These are phyloP conservation scores for Fraxinus baroniana DNA, from an alignment of 305 asterid species.

Conservation along the genomic window DNA sequence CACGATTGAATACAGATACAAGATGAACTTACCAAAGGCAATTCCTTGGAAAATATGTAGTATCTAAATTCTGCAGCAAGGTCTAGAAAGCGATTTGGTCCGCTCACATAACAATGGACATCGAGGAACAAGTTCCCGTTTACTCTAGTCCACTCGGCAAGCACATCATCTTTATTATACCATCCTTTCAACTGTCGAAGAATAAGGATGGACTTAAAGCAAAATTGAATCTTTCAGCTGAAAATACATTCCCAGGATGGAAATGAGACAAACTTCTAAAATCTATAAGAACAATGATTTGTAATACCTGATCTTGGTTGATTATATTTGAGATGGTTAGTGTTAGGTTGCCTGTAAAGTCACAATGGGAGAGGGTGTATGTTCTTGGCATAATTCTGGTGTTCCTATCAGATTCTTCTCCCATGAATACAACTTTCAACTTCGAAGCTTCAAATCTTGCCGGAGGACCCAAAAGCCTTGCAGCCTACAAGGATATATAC, in stretches of 20 bases:
- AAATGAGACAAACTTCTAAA: background rate
- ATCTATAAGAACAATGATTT: background rate
- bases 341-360: conserved; percentile 82
- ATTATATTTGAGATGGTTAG: conserved; percentile 74
- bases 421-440: conserved; percentile 65
- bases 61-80: conserved; percentile 79
- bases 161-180: conserved; percentile 88
- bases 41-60: conserved; percentile 86
- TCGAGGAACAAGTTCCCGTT: conserved; percentile 69
- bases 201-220: background rate
- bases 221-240: background rate
- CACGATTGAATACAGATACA: background rate
- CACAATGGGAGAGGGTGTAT: conserved; percentile 90
- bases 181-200: conserved; percentile 73
- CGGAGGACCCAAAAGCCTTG: conserved; percentile 79
- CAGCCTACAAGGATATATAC: conserved; percentile 51
- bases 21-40: conserved; percentile 67
- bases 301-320: conserved; percentile 62
- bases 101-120: conserved; percentile 86
- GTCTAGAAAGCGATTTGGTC: conserved; percentile 63
- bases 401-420: conserved; percentile 42
- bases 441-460: conserved; percentile 89
- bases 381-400: conserved; percentile 66
- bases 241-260: background rate
- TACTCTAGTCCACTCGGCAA: conserved; percentile 84